Evolutionary conservation across 495 filamentous ascomycete species (phyloP).

Genomic region (Tuber borchii): DNA sequence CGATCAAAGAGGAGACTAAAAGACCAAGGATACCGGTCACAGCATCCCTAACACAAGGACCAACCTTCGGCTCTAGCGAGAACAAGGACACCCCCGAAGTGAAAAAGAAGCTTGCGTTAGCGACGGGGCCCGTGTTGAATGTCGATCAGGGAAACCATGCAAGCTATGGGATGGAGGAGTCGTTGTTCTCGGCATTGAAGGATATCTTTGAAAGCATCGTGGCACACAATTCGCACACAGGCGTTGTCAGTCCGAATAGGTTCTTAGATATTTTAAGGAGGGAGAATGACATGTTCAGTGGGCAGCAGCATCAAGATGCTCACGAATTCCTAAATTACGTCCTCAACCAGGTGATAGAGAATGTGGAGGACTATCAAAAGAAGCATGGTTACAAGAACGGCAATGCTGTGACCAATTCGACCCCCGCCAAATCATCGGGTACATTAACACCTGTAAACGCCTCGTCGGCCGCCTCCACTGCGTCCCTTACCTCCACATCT

Average conservation of each 20-base stretch:
- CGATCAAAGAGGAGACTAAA: conserved; percentile 33
- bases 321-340: conserved; percentile 94
- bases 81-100: conserved; percentile 74
- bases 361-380: conserved; percentile 62
- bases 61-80: conserved; percentile 37
- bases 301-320: conserved; percentile 95
- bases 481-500: conserved; percentile 42
- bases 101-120: conserved; percentile 90
- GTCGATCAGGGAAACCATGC: conserved; percentile 69
- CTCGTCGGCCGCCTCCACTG: conserved; percentile 31
- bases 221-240: conserved; percentile 70
- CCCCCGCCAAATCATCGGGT: conserved; percentile 45
- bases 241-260: conserved; percentile 84
- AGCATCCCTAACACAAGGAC: conserved; percentile 25
- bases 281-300: conserved; percentile 96
- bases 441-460: conserved; percentile 42
- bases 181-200: conserved; percentile 85
- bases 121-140: conserved; percentile 76
- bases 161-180: conserved; percentile 88
- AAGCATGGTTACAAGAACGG: conserved; percentile 45
- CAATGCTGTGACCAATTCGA: conserved; percentile 43
- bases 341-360: conserved; percentile 91
- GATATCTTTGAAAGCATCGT: conserved; percentile 94
- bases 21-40: conserved; percentile 29
- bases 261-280: conserved; percentile 89